Percentiles rank a stretch among this genome's conserved stretches.
Conservation (phyloP, 148 eudicot species). For the Tetragonia tetragonoides region DNA sequence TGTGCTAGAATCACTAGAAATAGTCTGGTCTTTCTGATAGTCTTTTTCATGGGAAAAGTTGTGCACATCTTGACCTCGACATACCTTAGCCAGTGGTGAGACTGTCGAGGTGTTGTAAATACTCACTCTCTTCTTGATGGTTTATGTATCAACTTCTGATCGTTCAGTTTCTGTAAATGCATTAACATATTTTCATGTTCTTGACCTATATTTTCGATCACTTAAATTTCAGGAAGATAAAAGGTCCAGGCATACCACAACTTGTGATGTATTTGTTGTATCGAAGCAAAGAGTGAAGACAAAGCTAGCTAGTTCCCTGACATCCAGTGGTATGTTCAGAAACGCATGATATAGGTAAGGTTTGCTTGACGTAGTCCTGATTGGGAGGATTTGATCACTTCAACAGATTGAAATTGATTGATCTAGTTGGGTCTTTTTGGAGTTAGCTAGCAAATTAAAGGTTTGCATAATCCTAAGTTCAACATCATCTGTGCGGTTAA, state of each 20-base stretch:
- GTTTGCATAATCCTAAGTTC: too few relatives aligned
- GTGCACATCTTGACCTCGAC: too few relatives aligned
- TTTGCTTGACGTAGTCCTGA: too few relatives aligned
- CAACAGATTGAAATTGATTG: too few relatives aligned
- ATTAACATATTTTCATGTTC: not conserved
- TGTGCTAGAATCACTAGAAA: too few relatives aligned
- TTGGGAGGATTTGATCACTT: too few relatives aligned
- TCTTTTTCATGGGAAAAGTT: too few relatives aligned
- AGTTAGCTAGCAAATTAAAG: too few relatives aligned
- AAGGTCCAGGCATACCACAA: slow-evolving; percentile 56
- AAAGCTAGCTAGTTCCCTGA: slow-evolving; percentile 39
- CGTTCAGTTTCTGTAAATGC: not conserved
- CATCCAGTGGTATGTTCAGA: slow-evolving; percentile 37
- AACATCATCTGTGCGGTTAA: too few relatives aligned
- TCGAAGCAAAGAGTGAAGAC: slow-evolving; percentile 52
- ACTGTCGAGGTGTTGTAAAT: not conserved
- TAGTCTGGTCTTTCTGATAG: too few relatives aligned
- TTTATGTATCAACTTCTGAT: not conserved
- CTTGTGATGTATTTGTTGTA: slow-evolving; percentile 58
- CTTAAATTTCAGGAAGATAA: slow-evolving; percentile 45
- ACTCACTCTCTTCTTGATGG: not conserved
- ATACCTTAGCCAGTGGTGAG: too few relatives aligned
- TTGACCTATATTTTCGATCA: not conserved
- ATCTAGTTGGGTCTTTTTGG: too few relatives aligned
- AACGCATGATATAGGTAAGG: not conserved